Percentiles rank a stretch among this genome's conserved stretches.
These are phyloP conservation scores for Cryptococcus jaspeensis DNA, from an alignment of 1,284 basidiomycete species.

Conservation along the genomic window DNA sequence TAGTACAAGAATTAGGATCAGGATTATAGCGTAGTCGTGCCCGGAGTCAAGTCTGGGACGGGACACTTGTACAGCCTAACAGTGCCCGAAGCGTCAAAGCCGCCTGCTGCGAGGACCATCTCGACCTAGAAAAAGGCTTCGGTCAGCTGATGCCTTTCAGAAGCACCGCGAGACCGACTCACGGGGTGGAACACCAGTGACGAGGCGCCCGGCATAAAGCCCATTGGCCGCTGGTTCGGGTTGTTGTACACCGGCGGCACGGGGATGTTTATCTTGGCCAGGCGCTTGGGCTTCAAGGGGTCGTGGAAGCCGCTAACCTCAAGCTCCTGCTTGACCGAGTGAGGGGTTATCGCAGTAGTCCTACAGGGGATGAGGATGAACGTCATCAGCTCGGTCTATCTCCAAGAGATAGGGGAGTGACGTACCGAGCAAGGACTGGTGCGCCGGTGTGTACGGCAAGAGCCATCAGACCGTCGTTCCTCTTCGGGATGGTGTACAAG, in stretches of 20 bases:
- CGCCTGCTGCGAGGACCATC: conserved; percentile 49
- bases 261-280: conserved; percentile 40
- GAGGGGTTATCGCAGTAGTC: conserved; percentile 37
- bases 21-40: background rate
- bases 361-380: conserved; percentile 10
- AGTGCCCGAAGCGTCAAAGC: conserved; percentile 48
- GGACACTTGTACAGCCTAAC: conserved; percentile 45
- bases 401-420: background rate
- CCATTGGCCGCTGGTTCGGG: conserved; percentile 21
- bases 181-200: conserved; percentile 52
- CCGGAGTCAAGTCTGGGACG: conserved; percentile 19
- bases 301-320: conserved; percentile 47
- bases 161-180: conserved; percentile 15
- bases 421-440: conserved; percentile 80
- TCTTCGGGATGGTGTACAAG: conserved; percentile 65
- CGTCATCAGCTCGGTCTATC: background rate
- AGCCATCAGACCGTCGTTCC: conserved; percentile 71
- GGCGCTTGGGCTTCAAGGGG: conserved; percentile 33
- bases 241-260: conserved; percentile 30
- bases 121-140: conserved; percentile 34
- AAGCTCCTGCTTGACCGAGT: conserved; percentile 41
- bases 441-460: conserved; percentile 86
- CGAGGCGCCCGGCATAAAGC: conserved; percentile 45
- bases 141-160: background rate
- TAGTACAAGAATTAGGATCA: too few species aligned